These are phyloP conservation scores for Pseudoneurospora amorphoporcata DNA, from an alignment of 495 filamentous ascomycete genomes.

Conservation along the genomic window DNA sequence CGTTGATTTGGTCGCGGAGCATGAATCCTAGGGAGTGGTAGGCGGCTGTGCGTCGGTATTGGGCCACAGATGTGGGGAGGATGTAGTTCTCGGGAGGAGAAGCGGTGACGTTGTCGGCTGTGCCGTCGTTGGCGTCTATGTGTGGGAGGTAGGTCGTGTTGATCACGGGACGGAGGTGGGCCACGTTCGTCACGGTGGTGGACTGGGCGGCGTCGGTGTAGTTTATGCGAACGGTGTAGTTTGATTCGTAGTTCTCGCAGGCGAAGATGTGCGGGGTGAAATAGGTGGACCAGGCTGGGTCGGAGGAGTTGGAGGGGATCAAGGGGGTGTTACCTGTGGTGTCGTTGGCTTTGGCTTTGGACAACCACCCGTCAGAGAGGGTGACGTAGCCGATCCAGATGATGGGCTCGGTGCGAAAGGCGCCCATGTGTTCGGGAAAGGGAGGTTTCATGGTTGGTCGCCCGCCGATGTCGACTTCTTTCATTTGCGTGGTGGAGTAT, in stretches of 20 bases:
- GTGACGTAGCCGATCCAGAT: conserved; percentile 26
- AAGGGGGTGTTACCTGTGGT: conserved; percentile 1
- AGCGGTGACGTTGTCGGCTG: conserved; percentile 28
- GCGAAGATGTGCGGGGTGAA: conserved; percentile 29
- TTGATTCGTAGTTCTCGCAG: conserved; percentile 29
- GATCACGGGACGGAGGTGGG: conserved; percentile 20
- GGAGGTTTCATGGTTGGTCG: conserved; percentile 19
- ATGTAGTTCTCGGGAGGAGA: conserved; percentile 22
- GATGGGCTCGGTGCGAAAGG: conserved; percentile 29
- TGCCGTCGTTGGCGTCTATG: conserved; percentile 25
- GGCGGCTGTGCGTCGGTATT: conserved; percentile 24
- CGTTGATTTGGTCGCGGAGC: conserved; percentile 26
- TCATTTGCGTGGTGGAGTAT: conserved; percentile 25
- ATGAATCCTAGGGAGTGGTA: conserved; percentile 26
- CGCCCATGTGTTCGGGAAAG: conserved; percentile 23
- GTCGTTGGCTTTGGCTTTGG: conserved; percentile 1
- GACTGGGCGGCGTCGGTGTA: conserved; percentile 18
- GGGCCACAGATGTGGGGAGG: conserved; percentile 14
- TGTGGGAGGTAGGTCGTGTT: conserved; percentile 25
- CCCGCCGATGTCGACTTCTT: conserved; percentile 18
- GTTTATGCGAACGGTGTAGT: conserved; percentile 25
- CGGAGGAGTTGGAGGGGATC: conserved; percentile 10
- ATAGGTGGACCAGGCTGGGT: conserved; percentile 16
- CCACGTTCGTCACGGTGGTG: conserved; percentile 18
- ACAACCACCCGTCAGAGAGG: conserved; percentile 7